A percentile compares a stretch with the other conserved stretches of the same genome.
These are phyloP conservation scores for Chaetoceros tenuissimus DNA, from an alignment of 108 stramenopile species.

Conservation along the genomic window DNA sequence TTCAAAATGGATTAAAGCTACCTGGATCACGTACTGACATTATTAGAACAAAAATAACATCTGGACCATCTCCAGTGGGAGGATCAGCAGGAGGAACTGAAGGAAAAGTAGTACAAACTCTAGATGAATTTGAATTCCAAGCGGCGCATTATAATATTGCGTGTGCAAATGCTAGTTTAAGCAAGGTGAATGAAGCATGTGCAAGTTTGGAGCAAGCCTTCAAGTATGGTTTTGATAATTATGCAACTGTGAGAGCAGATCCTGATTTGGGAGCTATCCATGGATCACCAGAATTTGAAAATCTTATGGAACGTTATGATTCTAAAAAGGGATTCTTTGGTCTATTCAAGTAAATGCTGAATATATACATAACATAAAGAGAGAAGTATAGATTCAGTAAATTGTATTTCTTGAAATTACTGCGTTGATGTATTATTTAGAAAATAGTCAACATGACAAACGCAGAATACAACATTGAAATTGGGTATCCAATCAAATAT, in stretches of 20 bases:
- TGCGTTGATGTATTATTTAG: too few relatives aligned
- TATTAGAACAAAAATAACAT: conserved; percentile 41
- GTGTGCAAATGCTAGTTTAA: conserved; percentile 58
- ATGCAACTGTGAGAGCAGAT: conserved; percentile 59
- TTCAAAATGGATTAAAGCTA: conserved; percentile 64
- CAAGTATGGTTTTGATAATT: conserved; percentile 75
- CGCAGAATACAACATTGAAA: conserved; percentile 90
- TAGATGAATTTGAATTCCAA: conserved; percentile 79
- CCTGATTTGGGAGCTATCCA: conserved; percentile 52
- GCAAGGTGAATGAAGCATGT: conserved; percentile 43
- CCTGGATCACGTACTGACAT: conserved; percentile 65
- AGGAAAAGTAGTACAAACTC: conserved; percentile 25
- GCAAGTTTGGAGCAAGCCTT: conserved; percentile 51
- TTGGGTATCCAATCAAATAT: conserved; percentile 96
- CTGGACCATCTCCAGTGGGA: conserved; percentile 76
- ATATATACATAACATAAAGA: not conserved
- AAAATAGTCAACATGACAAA: conserved; percentile 99
- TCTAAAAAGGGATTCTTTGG: conserved; percentile 47
- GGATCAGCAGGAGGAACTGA: conserved; percentile 58
- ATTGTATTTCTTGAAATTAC: too few relatives aligned
- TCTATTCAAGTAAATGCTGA: conserved; percentile 34
- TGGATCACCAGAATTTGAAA: conserved; percentile 39
- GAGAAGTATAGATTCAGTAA: not conserved
- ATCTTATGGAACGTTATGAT: conserved; percentile 56
- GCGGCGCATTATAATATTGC: conserved; percentile 83